Base-by-base conservation (phyloP, 495 filamentous ascomycete genomes). In the Rostrohypoxylon terebratum region DNA sequence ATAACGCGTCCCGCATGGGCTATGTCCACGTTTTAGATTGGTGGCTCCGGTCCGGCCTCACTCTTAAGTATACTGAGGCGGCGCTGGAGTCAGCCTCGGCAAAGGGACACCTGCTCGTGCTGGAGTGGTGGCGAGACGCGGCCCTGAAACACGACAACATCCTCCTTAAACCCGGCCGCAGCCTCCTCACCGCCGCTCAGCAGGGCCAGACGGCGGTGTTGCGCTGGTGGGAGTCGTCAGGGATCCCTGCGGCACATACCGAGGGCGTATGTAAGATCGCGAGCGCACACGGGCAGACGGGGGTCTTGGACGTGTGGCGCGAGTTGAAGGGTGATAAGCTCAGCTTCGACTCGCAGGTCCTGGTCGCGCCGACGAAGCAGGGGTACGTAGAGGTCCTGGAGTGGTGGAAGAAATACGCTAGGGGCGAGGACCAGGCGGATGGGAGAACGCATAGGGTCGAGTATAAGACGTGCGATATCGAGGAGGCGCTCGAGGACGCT, bases 381-480 rank as follows among this genome's bases (percentile, higher is more conserved):
- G 93, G 93, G 2, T 91, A 94, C 76, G 89, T 91, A 18, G 86
- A 90, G 20, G 93, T 97, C 31, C 79, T 98, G 13, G 92, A 97
- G 76, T 98, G 94, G 94, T 98, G 94, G 94, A 92, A 91, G 67
- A 80, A 82, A 54, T 92, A 90, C 68, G 91, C 91, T 0, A 85
- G 93, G 42, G 82, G 84, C 8, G 79, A 84, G 69, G 67, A 84
- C 20, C 80, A 80, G 0, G 81, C 75, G 16, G 83, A 83, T 75
- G 77, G 79, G 3, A 79, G 81, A 48, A 77, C 81, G 5, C 81
- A 84, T 36, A 77, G 80, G 55, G 94, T 97, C 11, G 93, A 97
- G 79, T 98, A 97, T 77, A 95, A 94, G 81, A 96, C 94, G 8
- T 97, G 94, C 71, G 93, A 97, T 82, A 93, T 98, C 69, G 94